These are phyloP conservation scores for Aspergillus clavatus DNA, from an alignment of 2,329 filamentous ascomycete species.

Conservation along the genomic window DNA sequence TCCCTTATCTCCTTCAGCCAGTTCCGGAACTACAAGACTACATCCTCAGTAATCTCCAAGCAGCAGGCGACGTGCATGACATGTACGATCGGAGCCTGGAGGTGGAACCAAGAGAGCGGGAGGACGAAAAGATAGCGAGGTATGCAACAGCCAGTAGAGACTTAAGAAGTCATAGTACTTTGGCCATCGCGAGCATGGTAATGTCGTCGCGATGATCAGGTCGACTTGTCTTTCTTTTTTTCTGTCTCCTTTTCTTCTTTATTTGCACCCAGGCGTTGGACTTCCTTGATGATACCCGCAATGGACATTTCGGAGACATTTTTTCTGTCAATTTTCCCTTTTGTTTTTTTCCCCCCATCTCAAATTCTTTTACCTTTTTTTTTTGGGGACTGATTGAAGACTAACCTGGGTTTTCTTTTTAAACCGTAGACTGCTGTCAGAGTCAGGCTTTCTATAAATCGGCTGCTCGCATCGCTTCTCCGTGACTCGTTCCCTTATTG, in stretches of 20 bases:
- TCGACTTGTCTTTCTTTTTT: conserved; percentile 13
- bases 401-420: conserved; percentile 29
- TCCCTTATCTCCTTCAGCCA: conserved; percentile 85
- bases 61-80: conserved; percentile 91
- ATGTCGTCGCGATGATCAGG: conserved; percentile 29
- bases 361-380: conserved; percentile 9
- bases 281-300: conserved; percentile 3
- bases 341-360: too few relatives aligned
- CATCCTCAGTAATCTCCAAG: conserved; percentile 93
- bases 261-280: conserved; percentile 14
- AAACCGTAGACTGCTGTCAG: conserved; percentile 43
- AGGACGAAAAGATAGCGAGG: conserved; percentile 99
- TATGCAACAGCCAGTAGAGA: conserved; percentile 48
- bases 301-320: conserved; percentile 22
- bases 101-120: conserved; percentile 89
- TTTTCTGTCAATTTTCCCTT: conserved; percentile 18
- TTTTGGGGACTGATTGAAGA: conserved; percentile 22
- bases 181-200: conserved; percentile 32
- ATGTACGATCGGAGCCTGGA: conserved; percentile 98
- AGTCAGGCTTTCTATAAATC: conserved; percentile 45
- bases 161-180: conserved; percentile 19
- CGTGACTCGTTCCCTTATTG: conserved; percentile 7
- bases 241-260: conserved; percentile 10
- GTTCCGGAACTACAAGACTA: conserved; percentile 94
- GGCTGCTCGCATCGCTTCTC: conserved; percentile 6